Conservation (phyloP, 2,329 filamentous ascomycete genomes). For the Exserohilum rostratum region DNA sequence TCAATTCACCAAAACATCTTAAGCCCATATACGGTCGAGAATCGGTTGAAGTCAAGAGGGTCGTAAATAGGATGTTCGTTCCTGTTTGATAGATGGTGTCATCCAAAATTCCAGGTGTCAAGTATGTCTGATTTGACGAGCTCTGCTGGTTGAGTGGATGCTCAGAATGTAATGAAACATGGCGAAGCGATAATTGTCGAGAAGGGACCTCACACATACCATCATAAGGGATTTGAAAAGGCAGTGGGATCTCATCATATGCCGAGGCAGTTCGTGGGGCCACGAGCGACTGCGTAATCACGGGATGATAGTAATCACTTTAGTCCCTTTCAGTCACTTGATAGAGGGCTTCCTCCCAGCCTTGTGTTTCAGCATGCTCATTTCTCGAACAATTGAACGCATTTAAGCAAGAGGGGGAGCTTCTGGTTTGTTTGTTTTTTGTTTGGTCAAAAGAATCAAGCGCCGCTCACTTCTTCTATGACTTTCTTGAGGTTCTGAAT, state of each 20-base stretch:
- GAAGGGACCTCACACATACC: conserved; percentile 1
- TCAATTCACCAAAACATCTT: no score
- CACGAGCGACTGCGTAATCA: not conserved
- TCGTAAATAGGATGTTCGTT: no score
- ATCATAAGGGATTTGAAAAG: not conserved
- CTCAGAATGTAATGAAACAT: not conserved
- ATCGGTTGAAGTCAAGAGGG: no score
- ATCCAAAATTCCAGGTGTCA: no score
- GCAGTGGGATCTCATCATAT: not conserved
- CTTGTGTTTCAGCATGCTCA: not conserved
- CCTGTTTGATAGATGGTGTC: no score
- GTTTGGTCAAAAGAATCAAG: conserved; percentile 17
- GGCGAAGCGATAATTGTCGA: not conserved
- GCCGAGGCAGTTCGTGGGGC: not conserved
- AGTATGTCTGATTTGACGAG: no score
- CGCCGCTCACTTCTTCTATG: conserved; percentile 69
- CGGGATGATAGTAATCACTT: not conserved
- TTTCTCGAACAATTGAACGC: not conserved
- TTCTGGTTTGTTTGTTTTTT: no score
- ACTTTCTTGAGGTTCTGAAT: conserved; percentile 73
- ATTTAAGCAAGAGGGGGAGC: no score
- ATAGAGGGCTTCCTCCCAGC: not conserved
- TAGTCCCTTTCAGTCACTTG: not conserved
- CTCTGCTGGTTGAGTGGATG: no score
- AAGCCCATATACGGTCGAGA: no score